phyloP scores from a whole-genome alignment of 768 basidiomycete species.

The Boletus eberwhitei region DNA sequence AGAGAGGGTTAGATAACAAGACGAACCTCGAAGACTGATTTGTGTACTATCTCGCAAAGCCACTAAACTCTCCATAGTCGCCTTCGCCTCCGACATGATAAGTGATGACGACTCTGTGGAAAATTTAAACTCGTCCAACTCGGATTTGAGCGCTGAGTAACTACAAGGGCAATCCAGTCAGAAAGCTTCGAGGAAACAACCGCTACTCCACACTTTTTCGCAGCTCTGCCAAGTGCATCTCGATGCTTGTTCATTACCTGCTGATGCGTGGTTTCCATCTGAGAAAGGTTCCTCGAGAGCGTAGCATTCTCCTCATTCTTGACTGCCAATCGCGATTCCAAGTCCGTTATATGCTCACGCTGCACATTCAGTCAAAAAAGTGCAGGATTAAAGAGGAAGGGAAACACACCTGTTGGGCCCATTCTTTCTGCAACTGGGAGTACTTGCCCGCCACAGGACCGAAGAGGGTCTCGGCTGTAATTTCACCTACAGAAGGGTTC shows the following conservation, averaged over 20 bases:
- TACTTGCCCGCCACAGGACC: not conserved
- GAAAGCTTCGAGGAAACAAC: not conserved
- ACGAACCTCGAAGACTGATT: conserved; percentile 28
- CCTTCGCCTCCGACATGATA: conserved; percentile 23
- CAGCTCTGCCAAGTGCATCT: conserved; percentile 17
- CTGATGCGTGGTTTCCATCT: conserved; percentile 11
- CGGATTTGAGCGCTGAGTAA: conserved; percentile 28
- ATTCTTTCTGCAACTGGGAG: conserved; percentile 10
- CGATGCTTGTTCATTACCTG: conserved; percentile 11
- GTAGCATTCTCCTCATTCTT: conserved; percentile 13
- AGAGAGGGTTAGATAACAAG: not conserved
- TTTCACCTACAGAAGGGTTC: not conserved
- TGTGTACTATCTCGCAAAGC: conserved; percentile 21
- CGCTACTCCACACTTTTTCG: conserved; percentile 17
- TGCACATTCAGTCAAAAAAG: not conserved
- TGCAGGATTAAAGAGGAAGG: not conserved
- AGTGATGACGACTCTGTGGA: conserved; percentile 22
- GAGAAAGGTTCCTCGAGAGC: conserved; percentile 15
- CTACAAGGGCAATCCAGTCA: conserved; percentile 16
- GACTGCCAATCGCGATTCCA: conserved; percentile 18
- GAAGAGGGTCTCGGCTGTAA: conserved; percentile 1
- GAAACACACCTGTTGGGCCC: conserved; percentile 9
- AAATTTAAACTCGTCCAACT: conserved; percentile 27
- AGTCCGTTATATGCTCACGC: conserved; percentile 17
- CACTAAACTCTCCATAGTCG: conserved; percentile 23